Base-by-base conservation (phyloP, 106 monocot species). In the Iris macrosiphon region DNA sequence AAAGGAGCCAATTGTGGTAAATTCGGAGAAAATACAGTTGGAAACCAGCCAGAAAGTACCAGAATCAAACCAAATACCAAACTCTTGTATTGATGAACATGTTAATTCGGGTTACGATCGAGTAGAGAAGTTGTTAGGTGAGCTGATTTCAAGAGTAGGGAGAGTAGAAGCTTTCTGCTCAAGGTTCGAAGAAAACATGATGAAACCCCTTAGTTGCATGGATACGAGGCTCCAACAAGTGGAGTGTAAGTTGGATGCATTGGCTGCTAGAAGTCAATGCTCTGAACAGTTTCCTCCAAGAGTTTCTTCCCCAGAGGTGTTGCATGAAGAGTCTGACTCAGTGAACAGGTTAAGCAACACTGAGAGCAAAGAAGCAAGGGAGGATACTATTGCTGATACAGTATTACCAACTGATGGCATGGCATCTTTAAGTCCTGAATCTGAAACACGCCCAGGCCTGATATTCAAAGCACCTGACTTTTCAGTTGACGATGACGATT, bases 171-270 rank as follows among this genome's bases (percentile, higher is more conserved):
- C 20, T 32, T 78, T 69, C 55, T 77, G 79, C 71, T 64, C 44
- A 14, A 85, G 61, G 33, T 83, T 90, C 49, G 85, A 96, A 60
- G 86, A 82, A 25, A 83, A 73, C 24, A 74, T 89, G 67, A 39
- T 78, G 59, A 83, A 79, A 23, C 96, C 90, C 10, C 61, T 96
- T 17, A 34, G 46, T 61, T 68, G 68, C 62, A 96, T 96, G 37
- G 89, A 90, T 22, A 35, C 45, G 44, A 96, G 86, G 60, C 85
- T 96, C 47, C 64, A 67, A 45, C 52, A 49, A 28, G 26, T 90
- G 55, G 96, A 96, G 59, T 47, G 66, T 43, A 62, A 79, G 30
- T 53, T 90, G 17, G 57, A 67, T 63, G 46, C 55, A 60, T 76
- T 86, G 31, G 43, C 64, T 31, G 44, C 33, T 34, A 70, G 61